phyloP scores from a whole-genome alignment of 306 rosid species.

The Cucurbita ficifolia region DNA sequence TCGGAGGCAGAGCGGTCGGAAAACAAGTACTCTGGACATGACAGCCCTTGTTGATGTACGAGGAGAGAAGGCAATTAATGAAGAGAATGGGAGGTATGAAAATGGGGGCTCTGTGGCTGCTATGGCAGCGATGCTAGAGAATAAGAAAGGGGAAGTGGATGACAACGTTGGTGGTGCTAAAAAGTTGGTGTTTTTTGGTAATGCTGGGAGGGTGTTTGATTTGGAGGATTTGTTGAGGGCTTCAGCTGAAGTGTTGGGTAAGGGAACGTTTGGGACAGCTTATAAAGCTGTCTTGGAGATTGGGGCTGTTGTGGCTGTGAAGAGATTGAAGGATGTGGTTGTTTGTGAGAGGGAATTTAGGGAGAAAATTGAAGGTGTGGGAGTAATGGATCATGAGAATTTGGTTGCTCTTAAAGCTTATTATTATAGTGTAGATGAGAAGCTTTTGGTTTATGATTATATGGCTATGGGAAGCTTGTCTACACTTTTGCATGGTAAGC shows the following conservation, averaged over 20 bases:
- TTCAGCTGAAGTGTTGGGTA: slow-evolving; percentile 67
- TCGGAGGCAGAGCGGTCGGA: slow-evolving; percentile 27
- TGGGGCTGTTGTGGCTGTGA: slow-evolving; percentile 51
- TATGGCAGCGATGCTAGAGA: slow-evolving; percentile 12
- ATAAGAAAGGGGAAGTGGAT: slow-evolving; percentile 12
- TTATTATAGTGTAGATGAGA: slow-evolving; percentile 51
- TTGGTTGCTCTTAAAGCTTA: slow-evolving; percentile 60
- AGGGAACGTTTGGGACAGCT: slow-evolving; percentile 54
- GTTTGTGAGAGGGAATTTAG: slow-evolving; percentile 41
- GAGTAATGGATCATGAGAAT: slow-evolving; percentile 47
- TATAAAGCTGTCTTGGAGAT: slow-evolving; percentile 49
- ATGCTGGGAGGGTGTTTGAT: slow-evolving; percentile 33
- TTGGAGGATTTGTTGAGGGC: slow-evolving; percentile 60
- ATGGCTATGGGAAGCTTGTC: slow-evolving; percentile 60
- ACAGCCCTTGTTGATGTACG: slow-evolving; percentile 19
- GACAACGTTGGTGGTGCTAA: slow-evolving; percentile 13
- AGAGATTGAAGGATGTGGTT: slow-evolving; percentile 46
- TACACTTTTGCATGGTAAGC: slow-evolving; percentile 56
- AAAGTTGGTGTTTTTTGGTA: slow-evolving; percentile 41
- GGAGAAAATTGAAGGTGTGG: slow-evolving; percentile 46
- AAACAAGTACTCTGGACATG: slow-evolving; percentile 25
- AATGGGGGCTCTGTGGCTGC: slow-evolving; percentile 23
- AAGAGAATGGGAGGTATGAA: slow-evolving; percentile 16
- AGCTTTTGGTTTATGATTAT: slow-evolving; percentile 62
- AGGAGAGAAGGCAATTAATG: slow-evolving; percentile 18